Percentiles rank a stretch among this genome's conserved stretches.
phyloP scores from a whole-genome alignment of 768 basidiomycete species.

The Agrocybe pediades region DNA sequence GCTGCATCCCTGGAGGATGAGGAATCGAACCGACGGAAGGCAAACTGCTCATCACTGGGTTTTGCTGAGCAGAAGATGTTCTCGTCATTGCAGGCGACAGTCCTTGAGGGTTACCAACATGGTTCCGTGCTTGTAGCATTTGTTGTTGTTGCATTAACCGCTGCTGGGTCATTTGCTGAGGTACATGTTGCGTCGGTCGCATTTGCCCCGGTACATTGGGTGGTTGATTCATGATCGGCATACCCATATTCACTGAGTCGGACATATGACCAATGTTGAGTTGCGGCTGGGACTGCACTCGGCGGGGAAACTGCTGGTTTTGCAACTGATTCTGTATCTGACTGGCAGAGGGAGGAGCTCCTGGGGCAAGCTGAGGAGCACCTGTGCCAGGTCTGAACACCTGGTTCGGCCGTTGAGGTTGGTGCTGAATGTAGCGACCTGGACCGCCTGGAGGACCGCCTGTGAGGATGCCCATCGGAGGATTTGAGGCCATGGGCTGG shows the following conservation, averaged over 20 bases:
- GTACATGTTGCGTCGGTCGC: slow-evolving; percentile 36
- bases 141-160: slow-evolving; percentile 40
- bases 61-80: slow-evolving; percentile 43
- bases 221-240: slow-evolving; percentile 47
- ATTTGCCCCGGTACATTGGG: slow-evolving; percentile 40
- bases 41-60: slow-evolving; percentile 52
- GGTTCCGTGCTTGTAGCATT: slow-evolving; percentile 41
- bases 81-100: slow-evolving; percentile 47
- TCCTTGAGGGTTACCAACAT: slow-evolving; percentile 32
- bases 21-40: slow-evolving; percentile 29
- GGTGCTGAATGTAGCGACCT: slow-evolving; percentile 19
- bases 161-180: slow-evolving; percentile 26
- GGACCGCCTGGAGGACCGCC: slow-evolving; percentile 32
- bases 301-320: slow-evolving; percentile 47
- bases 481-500: slow-evolving; percentile 29
- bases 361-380: slow-evolving; percentile 28
- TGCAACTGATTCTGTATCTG: slow-evolving; percentile 26
- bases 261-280: slow-evolving; percentile 36
- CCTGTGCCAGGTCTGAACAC: slow-evolving; percentile 30
- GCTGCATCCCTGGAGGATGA: slow-evolving; percentile 36
- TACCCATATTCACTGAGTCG: slow-evolving; percentile 23
- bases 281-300: slow-evolving; percentile 61
- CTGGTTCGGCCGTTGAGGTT: slow-evolving; percentile 29
- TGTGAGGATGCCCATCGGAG: slow-evolving; percentile 41
- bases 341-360: slow-evolving; percentile 15